Conservation (phyloP, 2,329 filamentous ascomycete genomes). For the Cryphonectria carpinicola region DNA sequence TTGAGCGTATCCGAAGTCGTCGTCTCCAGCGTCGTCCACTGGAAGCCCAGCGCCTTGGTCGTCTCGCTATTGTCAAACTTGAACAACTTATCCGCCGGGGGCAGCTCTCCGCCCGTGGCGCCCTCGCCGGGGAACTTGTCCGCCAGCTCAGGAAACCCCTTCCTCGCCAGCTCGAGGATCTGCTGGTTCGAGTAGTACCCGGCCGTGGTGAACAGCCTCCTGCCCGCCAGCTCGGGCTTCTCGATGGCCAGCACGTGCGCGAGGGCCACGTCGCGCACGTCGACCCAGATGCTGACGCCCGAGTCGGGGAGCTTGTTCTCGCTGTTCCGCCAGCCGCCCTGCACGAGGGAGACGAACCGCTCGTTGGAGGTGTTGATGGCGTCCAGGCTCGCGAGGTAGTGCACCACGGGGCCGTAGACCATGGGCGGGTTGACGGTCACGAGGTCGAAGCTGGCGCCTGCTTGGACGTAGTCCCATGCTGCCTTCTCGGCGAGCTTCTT, state of each 20-base stretch:
- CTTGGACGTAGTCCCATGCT: conserved; percentile 55
- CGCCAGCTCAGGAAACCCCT: conserved; percentile 54
- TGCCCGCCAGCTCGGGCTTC: conserved; percentile 50
- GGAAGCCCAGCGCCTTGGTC: conserved; percentile 62
- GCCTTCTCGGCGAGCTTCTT: conserved; percentile 58
- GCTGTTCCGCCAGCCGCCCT: conserved; percentile 51
- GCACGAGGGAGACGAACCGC: conserved; percentile 54
- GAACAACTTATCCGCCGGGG: conserved; percentile 49
- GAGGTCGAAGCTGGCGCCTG: conserved; percentile 53
- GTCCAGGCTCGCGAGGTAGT: conserved; percentile 49
- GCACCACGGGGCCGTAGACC: conserved; percentile 57
- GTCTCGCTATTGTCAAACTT: conserved; percentile 62
- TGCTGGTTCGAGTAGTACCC: conserved; percentile 52
- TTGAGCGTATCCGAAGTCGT: conserved; percentile 66
- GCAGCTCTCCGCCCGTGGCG: conserved; percentile 47
- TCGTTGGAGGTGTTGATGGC: conserved; percentile 58
- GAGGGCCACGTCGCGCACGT: conserved; percentile 59
- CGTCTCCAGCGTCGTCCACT: conserved; percentile 66
- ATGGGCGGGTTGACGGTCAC: conserved; percentile 60
- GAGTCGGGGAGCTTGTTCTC: conserved; percentile 43
- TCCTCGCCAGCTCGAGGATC: conserved; percentile 48
- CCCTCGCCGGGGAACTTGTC: conserved; percentile 52
- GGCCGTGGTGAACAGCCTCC: conserved; percentile 54
- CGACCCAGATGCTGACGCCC: conserved; percentile 53
- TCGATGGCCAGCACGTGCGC: conserved; percentile 59